These are phyloP conservation scores for Cynanchum wilfordii DNA, from an alignment of 257 asterid genomes.

Conservation along the genomic window DNA sequence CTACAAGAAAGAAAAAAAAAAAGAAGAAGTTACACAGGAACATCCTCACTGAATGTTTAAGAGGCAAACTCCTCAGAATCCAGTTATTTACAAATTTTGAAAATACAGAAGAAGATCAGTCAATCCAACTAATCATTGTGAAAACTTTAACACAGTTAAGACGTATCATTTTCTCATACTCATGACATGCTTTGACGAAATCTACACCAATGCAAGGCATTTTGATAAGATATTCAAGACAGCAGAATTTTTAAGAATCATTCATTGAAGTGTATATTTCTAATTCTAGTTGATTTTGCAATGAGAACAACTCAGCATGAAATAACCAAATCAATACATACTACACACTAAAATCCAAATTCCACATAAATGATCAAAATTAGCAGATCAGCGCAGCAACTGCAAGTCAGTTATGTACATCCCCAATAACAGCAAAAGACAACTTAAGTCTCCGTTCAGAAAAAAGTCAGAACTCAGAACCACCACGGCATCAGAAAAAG, in stretches of 20 bases:
- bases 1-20: conserved; percentile 27
- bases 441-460: neutral
- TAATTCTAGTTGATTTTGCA: neutral
- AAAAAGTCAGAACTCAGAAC: neutral
- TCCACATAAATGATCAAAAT: neutral
- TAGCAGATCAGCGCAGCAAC: neutral
- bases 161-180: neutral
- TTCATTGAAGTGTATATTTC: neutral
- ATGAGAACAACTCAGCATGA: neutral
- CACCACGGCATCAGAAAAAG: neutral
- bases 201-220: neutral
- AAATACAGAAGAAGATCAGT: neutral
- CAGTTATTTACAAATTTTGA: neutral
- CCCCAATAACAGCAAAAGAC: neutral
- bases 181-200: neutral
- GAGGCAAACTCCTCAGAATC: neutral
- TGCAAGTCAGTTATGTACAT: neutral
- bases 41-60: neutral
- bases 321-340: neutral
- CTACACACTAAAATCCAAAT: neutral
- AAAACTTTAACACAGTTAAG: neutral
- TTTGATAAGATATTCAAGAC: neutral
- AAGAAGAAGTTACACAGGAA: conserved; percentile 2
- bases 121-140: neutral
- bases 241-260: neutral